Evolutionary conservation across 352 stramenopile genomes (phyloP).

Genomic region (Thalassiosira mediterranea): DNA sequence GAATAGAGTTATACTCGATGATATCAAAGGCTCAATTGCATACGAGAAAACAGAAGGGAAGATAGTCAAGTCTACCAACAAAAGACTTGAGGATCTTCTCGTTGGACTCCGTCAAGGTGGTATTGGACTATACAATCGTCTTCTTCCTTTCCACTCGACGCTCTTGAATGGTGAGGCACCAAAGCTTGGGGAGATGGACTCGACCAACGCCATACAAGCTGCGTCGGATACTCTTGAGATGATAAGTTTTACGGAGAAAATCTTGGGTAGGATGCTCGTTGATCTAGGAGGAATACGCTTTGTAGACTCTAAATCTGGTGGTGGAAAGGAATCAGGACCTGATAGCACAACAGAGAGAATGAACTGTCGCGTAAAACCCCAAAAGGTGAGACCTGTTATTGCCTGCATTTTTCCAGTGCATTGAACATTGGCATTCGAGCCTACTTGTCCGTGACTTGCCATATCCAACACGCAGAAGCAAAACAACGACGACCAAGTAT

Average conservation of each 20-base stretch:
- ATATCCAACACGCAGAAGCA: too few species aligned
- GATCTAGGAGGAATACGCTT: slow-evolving; percentile 50
- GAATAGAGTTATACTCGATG: slow-evolving; percentile 69
- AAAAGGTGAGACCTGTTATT: too few species aligned
- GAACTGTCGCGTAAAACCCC: slow-evolving; percentile 40
- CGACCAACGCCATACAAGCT: slow-evolving; percentile 55
- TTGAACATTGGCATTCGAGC: too few species aligned
- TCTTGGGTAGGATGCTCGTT: slow-evolving; percentile 78
- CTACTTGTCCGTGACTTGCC: too few species aligned
- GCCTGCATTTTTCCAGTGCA: too few species aligned
- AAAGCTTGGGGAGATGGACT: slow-evolving; percentile 52
- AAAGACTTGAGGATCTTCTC: slow-evolving; percentile 70
- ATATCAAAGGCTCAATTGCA: slow-evolving; percentile 64
- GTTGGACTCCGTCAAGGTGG: slow-evolving; percentile 72
- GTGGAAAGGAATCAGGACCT: slow-evolving; percentile 22
- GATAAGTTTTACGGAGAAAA: slow-evolving; percentile 69
- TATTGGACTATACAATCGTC: slow-evolving; percentile 74
- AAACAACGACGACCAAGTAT: slow-evolving; percentile 13
- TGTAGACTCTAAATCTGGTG: slow-evolving; percentile 20
- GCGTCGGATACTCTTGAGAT: slow-evolving; percentile 64
- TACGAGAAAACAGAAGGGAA: slow-evolving; percentile 67
- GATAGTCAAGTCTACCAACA: slow-evolving; percentile 68
- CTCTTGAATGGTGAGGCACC: slow-evolving; percentile 68
- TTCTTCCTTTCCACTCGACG: slow-evolving; percentile 64
- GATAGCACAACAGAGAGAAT: slow-evolving; percentile 24